Evolutionary conservation across 2,329 filamentous ascomycete genomes (phyloP).

Genomic region (Plectosphaerella cucumerina): DNA sequence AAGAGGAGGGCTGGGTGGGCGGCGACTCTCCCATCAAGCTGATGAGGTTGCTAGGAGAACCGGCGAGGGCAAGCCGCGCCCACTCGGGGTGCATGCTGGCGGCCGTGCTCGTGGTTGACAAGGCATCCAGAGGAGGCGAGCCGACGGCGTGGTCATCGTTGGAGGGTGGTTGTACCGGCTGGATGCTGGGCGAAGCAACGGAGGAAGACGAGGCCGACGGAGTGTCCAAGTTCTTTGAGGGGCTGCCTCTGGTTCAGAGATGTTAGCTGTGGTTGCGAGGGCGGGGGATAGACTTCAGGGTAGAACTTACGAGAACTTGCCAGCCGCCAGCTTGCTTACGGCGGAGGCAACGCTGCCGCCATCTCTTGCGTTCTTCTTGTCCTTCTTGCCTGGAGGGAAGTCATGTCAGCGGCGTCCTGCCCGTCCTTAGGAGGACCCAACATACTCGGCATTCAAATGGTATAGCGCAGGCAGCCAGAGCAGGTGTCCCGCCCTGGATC

Average conservation of each 20-base stretch:
- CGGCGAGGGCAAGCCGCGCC: constrained; percentile 37
- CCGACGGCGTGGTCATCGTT: constrained; percentile 37
- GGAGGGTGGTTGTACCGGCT: constrained; percentile 28
- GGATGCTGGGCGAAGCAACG: constrained; percentile 42
- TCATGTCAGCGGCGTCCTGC: background rate
- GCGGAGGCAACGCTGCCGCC: constrained; percentile 47
- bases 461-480: constrained; percentile 14
- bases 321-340: constrained; percentile 48
- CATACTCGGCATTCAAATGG: constrained; percentile 16
- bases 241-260: constrained; percentile 22
- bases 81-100: constrained; percentile 44
- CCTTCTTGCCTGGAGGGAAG: constrained; percentile 38
- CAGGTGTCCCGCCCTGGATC: constrained; percentile 8
- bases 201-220: constrained; percentile 31
- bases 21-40: constrained; percentile 48
- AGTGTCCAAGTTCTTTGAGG: constrained; percentile 24
- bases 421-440: background rate
- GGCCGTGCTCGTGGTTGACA: constrained; percentile 43
- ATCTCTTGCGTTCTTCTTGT: constrained; percentile 52
- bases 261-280: constrained; percentile 3
- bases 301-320: constrained; percentile 45
- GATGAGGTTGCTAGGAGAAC: constrained; percentile 51
- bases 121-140: constrained; percentile 44
- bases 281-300: background rate
- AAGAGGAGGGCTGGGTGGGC: constrained; percentile 48